phyloP scores from a whole-genome alignment of 108 stramenopile species.

The Chaetoceros tenuissimus region DNA sequence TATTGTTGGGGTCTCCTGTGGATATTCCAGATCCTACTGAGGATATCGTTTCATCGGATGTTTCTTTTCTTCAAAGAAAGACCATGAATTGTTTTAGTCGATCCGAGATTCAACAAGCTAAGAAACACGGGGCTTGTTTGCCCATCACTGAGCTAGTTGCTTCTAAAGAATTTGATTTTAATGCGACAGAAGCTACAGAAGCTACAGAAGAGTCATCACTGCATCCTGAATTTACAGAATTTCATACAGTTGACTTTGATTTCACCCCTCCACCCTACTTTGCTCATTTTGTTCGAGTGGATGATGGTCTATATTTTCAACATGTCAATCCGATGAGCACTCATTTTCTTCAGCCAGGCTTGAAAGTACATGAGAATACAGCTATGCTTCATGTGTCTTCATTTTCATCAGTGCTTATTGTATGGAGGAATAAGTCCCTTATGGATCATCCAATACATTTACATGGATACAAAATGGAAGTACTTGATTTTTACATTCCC shows the following conservation, averaged over 20 bases:
- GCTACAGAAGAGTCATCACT: no score
- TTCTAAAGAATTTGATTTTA: constrained; percentile 1
- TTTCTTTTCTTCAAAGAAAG: neutral
- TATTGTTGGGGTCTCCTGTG: no score
- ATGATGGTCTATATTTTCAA: constrained; percentile 9
- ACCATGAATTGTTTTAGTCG: neutral
- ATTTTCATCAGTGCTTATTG: constrained; percentile 9
- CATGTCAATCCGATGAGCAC: constrained; percentile 11
- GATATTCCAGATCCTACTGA: no score
- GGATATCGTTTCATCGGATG: no score
- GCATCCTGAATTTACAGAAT: no score
- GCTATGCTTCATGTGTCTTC: constrained; percentile 4
- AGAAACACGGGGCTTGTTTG: constrained; percentile 2
- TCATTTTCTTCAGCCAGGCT: neutral
- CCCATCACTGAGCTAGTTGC: constrained; percentile 11
- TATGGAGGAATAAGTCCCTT: constrained; percentile 15
- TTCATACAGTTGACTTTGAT: no score
- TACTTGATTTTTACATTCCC: constrained; percentile 16
- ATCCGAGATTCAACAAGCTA: neutral
- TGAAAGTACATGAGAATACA: constrained; percentile 10
- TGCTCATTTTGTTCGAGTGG: constrained; percentile 15
- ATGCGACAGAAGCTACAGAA: no score
- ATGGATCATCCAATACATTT: constrained; percentile 15
- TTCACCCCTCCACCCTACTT: constrained; percentile 18
- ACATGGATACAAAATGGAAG: constrained; percentile 16